Conservation (phyloP, 2,329 filamentous ascomycete genomes). For the Cercospora sojina region DNA sequence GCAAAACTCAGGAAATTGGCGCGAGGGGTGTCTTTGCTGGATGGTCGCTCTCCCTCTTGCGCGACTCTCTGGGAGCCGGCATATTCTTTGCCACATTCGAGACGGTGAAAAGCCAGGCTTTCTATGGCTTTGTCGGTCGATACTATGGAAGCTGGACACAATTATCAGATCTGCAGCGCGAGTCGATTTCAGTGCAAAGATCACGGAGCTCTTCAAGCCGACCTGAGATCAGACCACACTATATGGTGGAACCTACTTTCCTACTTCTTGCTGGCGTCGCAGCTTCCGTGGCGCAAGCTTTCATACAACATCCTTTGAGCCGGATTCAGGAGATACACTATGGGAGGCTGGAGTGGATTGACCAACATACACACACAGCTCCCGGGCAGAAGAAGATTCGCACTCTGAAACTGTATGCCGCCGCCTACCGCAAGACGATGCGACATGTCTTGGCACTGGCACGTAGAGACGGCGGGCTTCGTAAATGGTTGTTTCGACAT, state of each 20-base stretch:
- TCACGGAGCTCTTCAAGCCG: constrained; percentile 25
- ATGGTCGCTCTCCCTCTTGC: constrained; percentile 66
- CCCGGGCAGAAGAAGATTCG: constrained; percentile 45
- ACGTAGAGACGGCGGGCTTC: constrained; percentile 56
- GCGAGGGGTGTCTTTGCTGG: constrained; percentile 71
- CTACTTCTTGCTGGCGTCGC: constrained; percentile 66
- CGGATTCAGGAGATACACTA: constrained; percentile 72
- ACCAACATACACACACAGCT: constrained; percentile 52
- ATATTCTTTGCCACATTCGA: constrained; percentile 76
- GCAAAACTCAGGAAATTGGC: constrained; percentile 70
- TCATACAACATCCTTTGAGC: constrained; percentile 68
- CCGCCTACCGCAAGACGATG: constrained; percentile 68
- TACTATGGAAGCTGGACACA: constrained; percentile 58
- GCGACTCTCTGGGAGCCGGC: constrained; percentile 68
- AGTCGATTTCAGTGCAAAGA: constrained; percentile 34
- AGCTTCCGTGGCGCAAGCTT: constrained; percentile 67
- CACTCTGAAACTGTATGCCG: constrained; percentile 66
- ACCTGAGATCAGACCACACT: constrained; percentile 68
- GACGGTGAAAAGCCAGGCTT: constrained; percentile 70
- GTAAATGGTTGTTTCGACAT: constrained; percentile 66
- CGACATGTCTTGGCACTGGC: constrained; percentile 61
- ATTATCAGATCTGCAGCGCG: constrained; percentile 37
- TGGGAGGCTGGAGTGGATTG: constrained; percentile 69
- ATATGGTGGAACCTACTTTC: constrained; percentile 71
- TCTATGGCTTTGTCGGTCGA: constrained; percentile 68